Percentiles rank a stretch among this genome's conserved stretches.
These are phyloP conservation scores for Dactylellina sp. DNA, from an alignment of 2,329 filamentous ascomycete species.

Conservation along the genomic window DNA sequence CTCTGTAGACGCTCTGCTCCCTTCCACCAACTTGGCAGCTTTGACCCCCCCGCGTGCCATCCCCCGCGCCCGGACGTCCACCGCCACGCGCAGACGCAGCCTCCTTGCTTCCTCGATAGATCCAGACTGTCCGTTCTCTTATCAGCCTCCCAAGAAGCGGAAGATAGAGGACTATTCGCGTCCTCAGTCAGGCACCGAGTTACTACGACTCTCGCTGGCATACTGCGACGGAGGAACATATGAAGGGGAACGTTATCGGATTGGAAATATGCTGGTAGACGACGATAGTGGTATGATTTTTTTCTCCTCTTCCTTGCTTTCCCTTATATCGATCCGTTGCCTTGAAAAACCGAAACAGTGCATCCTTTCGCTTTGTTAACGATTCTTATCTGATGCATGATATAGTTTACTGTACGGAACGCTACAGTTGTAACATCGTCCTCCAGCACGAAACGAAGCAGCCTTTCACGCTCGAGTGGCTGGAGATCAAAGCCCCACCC, in stretches of 20 bases:
- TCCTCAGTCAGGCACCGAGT: slow-evolving; percentile 33
- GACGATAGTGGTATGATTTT: slow-evolving; percentile 40
- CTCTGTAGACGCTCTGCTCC: slow-evolving; percentile 6
- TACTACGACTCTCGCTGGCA: slow-evolving; percentile 27
- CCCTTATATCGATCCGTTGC: background rate
- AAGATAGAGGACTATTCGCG: slow-evolving; percentile 50
- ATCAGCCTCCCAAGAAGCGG: slow-evolving; percentile 48
- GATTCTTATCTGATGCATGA: background rate
- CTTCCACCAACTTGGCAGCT: slow-evolving; percentile 26
- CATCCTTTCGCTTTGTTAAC: background rate
- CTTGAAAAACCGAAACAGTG: too few relatives aligned
- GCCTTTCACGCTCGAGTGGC: slow-evolving; percentile 48
- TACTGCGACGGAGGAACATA: slow-evolving; percentile 53
- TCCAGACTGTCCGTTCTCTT: slow-evolving; percentile 43
- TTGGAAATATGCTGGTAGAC: slow-evolving; percentile 44
- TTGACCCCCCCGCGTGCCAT: slow-evolving; percentile 9
- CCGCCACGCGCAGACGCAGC: slow-evolving; percentile 33
- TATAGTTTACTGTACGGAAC: slow-evolving; percentile 52
- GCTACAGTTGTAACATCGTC: slow-evolving; percentile 51
- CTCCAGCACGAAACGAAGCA: slow-evolving; percentile 50
- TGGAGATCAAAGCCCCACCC: slow-evolving; percentile 49
- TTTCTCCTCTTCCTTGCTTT: slow-evolving; percentile 3
- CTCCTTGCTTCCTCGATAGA: slow-evolving; percentile 42
- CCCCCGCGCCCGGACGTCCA: slow-evolving; percentile 10
- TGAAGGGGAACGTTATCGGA: slow-evolving; percentile 34